Evolutionary conservation across 495 filamentous ascomycete genomes (phyloP), one percentile per base, ranked within the genome.

Genomic region (Tuber brumale): DNA sequence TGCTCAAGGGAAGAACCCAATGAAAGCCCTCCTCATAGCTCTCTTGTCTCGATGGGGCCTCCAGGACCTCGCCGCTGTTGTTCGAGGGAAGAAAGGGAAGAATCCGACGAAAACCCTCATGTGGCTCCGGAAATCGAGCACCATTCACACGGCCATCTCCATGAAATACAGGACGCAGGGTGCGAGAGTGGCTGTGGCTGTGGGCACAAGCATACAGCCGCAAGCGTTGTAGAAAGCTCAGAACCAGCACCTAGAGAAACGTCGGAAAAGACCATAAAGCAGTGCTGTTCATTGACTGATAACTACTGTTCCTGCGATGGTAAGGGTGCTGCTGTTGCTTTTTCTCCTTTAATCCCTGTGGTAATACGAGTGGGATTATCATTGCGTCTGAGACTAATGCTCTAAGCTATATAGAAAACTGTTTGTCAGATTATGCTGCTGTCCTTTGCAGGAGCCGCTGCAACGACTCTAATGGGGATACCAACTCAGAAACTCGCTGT

Each of bases 271-370:
- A 5, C 57, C 16, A 7, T 8, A 12, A 31, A 66, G 27, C 57
- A 66, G 57, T 66, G 57, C 57, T 66, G 57, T 19, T 66, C 57
- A 19, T 8, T 35, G 27, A 35, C 6, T 19, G 57, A 66, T 27
- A 66, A 66, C 14, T 35, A 31, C 14, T 80, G 78, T 61, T 57
- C 72, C 35, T 80, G 78, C 39, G 70, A 80, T 70, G 78, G 78
- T 76, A 79, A 71, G 48, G 46, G n/a, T 27, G 51, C 19, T 27
- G 51, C 19, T 27, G 21, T 31, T 70, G 35, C 3, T 44, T 27
- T 21, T n/a, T 43, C 42, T 21, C 23, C 12, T 4, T 27, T 44
- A 19, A 31, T 44, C 19, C 10, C 12, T 1, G n/a, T 27, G 4
- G 31, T 35, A 10, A 66, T 35, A n/a, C 14, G 27, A 6, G 18